Evolutionary conservation across 108 stramenopile species (phyloP), one percentile per base, ranked within the genome.

Genomic region (Parietichytrium sp.): DNA sequence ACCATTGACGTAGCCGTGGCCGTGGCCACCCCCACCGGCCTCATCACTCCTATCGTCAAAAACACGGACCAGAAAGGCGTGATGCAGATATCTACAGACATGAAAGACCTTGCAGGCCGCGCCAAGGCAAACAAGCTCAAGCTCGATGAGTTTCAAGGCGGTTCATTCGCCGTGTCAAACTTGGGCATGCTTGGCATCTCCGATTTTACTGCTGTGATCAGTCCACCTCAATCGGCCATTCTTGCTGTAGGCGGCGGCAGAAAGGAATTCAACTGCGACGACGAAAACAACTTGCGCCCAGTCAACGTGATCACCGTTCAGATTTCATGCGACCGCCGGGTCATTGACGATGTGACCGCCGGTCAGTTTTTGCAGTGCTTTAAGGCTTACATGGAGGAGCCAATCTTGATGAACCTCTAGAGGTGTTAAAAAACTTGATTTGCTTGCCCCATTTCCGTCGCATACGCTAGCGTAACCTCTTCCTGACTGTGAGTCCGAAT

Each of bases 101-200:
- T 96, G 38, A 78, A 87, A 86, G 96, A 95, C 89, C 82, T 96
- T 82, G 93, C 93, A 55, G 80, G 89, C 49, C 86, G 95, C 83
- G 93, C 91, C 54, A 85, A 93, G 80, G 85, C 90, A 51, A 84
- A 94, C 49, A 96, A 97, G 84, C 87, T 97, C 29, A 82, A 92
- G 80, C 97, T 96, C 0, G 92, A 97, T 82, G 97, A 97, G 89
- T 97, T 93, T 84, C 93, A 96, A 88, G 97, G 97, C 29, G 99
- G 99, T 50, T 94, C 96, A 20, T 96, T 99, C 87, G 94, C 95
- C 29, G 92, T 99, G 29, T 90, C 91, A 83, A 99, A 99, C 83
- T 83, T 99, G 55, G 99, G 99, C 45, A 99, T 99, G 99, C 98
- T 96, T 83, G 99, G 97, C 36, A 93, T 98, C 82, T 89, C 90